Base-by-base conservation (phyloP, 148 eudicot genomes). In the Limonium bicolor region DNA sequence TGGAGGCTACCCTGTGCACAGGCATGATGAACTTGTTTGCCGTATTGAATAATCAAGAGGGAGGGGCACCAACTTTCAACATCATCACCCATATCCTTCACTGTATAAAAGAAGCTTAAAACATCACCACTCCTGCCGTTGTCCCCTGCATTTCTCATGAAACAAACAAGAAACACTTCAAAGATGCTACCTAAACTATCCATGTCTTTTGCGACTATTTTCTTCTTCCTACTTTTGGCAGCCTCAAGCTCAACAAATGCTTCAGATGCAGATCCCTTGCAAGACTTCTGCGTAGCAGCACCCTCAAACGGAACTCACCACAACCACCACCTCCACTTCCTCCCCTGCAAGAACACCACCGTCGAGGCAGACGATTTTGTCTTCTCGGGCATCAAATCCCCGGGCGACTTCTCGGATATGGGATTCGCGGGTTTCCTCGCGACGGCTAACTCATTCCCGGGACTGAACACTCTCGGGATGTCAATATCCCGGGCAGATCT, bases 401-500 rank as follows among this genome's bases (percentile, higher is more conserved):
- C 27, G 16, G 66, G 60, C 4, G 68, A 54, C 51, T 41, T 62
- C 36, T 23, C 45, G 0, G 55, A 48, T 27, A 55, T 67, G 3
- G 77, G 74, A 11, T 79, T 87, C 47, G 3, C 64, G 4, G 62
- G 73, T 17, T 57, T 51, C 24, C 72, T 82, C 0, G 96, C 79
- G 10, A 68, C 65, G 26, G 32, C 75, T 0, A 44, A 35, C 2
- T 59, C 62, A 1, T 82, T 87, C 31, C 96, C 96, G 0, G 96
- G 86, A 8, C 54, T 79, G 4, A 76, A 79, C 83, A 87, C 86
- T 2, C 66, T 71, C 2, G 96, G 94, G 2, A 59, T 77, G 77
- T 72, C 96, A 0, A 37, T 88, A 8, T 94, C 74, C 0, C 56
- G 94, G 1, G 94, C 96, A 0, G 86, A 88, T 30, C 70, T 87